Conservation (phyloP, 768 basidiomycete species). For the Suillus placidus region DNA sequence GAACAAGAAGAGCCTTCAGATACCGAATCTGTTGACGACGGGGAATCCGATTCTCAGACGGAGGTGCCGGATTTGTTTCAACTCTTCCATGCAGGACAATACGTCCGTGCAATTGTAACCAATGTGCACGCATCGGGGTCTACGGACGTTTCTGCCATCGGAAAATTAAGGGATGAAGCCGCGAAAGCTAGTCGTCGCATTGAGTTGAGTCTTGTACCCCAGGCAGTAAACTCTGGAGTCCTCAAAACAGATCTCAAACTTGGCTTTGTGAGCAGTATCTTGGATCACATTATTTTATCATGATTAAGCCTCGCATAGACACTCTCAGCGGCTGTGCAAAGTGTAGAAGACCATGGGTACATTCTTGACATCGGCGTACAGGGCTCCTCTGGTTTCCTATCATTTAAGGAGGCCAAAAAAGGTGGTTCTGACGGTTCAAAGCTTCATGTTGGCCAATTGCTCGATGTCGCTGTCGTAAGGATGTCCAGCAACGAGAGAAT, state of each 20-base stretch:
- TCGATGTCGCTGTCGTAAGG: slow-evolving; percentile 68
- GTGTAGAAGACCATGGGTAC: slow-evolving; percentile 97
- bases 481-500: slow-evolving; percentile 56
- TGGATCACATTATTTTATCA: slow-evolving; percentile 9
- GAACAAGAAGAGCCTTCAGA: slow-evolving; percentile 53
- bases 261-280: slow-evolving; percentile 66
- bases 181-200: slow-evolving; percentile 73
- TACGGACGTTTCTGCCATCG: slow-evolving; percentile 56
- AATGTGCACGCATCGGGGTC: slow-evolving; percentile 69
- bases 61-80: slow-evolving; percentile 69
- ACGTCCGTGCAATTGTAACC: slow-evolving; percentile 76
- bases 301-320: slow-evolving; percentile 46
- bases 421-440: slow-evolving; percentile 34
- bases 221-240: slow-evolving; percentile 81
- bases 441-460: slow-evolving; percentile 65
- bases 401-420: slow-evolving; percentile 78
- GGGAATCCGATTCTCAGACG: slow-evolving; percentile 36
- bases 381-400: slow-evolving; percentile 81
- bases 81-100: slow-evolving; percentile 85
- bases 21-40: slow-evolving; percentile 47
- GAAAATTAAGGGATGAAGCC: slow-evolving; percentile 67
- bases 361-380: slow-evolving; percentile 82
- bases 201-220: slow-evolving; percentile 83
- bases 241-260: slow-evolving; percentile 73
- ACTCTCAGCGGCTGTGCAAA: slow-evolving; percentile 76